These are phyloP conservation scores for Fusarium denticulatum DNA, from an alignment of 2,329 filamentous ascomycete genomes.

Conservation along the genomic window DNA sequence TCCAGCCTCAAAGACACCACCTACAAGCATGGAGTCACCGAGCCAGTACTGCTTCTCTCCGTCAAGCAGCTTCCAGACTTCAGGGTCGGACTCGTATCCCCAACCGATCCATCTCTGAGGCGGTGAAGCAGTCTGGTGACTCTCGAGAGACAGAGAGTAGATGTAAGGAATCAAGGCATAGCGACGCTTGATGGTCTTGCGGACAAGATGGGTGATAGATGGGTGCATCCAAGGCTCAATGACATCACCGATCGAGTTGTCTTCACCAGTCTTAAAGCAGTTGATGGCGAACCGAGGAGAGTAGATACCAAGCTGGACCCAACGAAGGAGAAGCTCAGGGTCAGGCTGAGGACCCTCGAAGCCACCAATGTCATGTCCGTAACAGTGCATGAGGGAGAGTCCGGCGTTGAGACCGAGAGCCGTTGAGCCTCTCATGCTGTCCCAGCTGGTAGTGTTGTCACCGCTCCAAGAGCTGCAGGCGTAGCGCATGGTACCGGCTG, in stretches of 20 bases:
- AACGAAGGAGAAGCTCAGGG: slow-evolving; percentile 75
- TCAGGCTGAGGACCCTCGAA: slow-evolving; percentile 79
- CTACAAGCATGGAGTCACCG: slow-evolving; percentile 71
- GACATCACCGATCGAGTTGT: slow-evolving; percentile 75
- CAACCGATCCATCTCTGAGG: slow-evolving; percentile 79
- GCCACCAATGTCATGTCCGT: slow-evolving; percentile 79
- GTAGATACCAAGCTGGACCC: slow-evolving; percentile 77
- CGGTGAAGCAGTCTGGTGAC: slow-evolving; percentile 68
- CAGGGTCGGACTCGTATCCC: slow-evolving; percentile 74
- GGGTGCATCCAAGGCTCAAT: slow-evolving; percentile 85
- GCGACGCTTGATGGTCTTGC: slow-evolving; percentile 73
- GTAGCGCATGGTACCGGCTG: slow-evolving; percentile 75
- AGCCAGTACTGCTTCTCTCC: slow-evolving; percentile 81
- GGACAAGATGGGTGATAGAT: slow-evolving; percentile 69
- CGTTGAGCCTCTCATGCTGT: slow-evolving; percentile 76
- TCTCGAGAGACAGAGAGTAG: slow-evolving; percentile 71
- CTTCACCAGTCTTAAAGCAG: slow-evolving; percentile 77
- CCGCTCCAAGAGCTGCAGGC: slow-evolving; percentile 79
- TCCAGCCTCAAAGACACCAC: slow-evolving; percentile 73
- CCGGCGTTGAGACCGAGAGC: slow-evolving; percentile 74
- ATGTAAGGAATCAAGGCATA: slow-evolving; percentile 79
- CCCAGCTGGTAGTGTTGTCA: slow-evolving; percentile 79
- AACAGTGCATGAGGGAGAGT: slow-evolving; percentile 74
- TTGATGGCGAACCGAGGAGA: slow-evolving; percentile 80
- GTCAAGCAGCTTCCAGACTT: slow-evolving; percentile 72